Evolutionary conservation across 306 rosid species (phyloP).

Genomic region (Dalbergia cochinchinensis): DNA sequence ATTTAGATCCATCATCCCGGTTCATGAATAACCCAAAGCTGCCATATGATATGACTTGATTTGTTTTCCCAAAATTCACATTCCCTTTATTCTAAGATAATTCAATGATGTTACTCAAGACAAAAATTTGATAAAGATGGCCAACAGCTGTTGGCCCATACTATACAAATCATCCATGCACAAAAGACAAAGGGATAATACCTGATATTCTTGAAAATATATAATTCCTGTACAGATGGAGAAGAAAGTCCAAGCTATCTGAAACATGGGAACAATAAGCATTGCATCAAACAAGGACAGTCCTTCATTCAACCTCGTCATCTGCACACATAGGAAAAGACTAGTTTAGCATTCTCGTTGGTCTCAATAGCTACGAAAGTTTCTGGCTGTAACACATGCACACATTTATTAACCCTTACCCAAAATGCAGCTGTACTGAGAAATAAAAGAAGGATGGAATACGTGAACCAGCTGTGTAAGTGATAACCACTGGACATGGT

Average conservation of each 20-base stretch:
- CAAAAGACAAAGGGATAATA: constrained; percentile 44
- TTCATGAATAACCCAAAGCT: constrained; percentile 15
- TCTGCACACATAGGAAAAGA: constrained; percentile 66
- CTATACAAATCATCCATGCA: neutral
- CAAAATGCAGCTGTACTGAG: constrained; percentile 98
- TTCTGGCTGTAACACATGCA: constrained; percentile 10
- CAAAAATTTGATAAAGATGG: constrained; percentile 10
- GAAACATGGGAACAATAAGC: constrained; percentile 99
- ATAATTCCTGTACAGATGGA: constrained; percentile 95
- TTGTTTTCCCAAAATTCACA: neutral
- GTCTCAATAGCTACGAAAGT: constrained; percentile 24
- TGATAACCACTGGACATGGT: constrained; percentile 88
- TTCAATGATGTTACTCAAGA: neutral
- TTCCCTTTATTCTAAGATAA: neutral
- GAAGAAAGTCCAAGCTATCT: constrained; percentile 97
- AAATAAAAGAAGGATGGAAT: constrained; percentile 91
- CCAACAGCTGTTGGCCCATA: neutral
- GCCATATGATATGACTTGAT: neutral
- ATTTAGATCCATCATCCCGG: neutral
- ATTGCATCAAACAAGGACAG: constrained; percentile 94
- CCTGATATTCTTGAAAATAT: constrained; percentile 98
- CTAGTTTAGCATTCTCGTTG: constrained; percentile 16
- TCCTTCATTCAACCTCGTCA: constrained; percentile 98
- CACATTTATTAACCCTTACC: constrained; percentile 64
- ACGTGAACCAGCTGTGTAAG: constrained; percentile 97